A percentile compares a stretch with the other conserved stretches of the same genome.
Evolutionary conservation across 2,329 filamentous ascomycete species (phyloP).

Genomic region (Penicillium sp.): DNA sequence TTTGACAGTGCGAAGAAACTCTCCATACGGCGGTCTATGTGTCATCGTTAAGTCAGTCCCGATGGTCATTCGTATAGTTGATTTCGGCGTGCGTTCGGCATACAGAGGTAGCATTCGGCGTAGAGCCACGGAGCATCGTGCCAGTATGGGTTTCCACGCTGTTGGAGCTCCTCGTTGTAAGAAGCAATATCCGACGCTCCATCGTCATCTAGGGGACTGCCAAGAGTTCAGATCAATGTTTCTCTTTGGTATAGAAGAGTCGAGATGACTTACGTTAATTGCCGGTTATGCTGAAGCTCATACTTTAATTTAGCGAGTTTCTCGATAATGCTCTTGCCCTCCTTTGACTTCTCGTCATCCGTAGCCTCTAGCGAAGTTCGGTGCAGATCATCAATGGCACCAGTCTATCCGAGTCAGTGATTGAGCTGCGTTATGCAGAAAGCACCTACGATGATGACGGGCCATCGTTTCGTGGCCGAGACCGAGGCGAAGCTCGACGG

Average conservation of each 20-base stretch:
- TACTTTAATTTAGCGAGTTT: conserved; percentile 82
- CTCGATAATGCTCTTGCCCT: conserved; percentile 82
- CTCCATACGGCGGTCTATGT: conserved; percentile 63
- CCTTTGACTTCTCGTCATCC: conserved; percentile 57
- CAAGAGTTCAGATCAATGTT: not conserved
- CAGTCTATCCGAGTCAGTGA: conserved; percentile 56
- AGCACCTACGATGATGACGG: conserved; percentile 74
- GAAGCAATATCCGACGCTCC: conserved; percentile 67
- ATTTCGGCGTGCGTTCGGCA: conserved; percentile 7
- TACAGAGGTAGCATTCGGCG: conserved; percentile 84
- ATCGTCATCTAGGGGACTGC: conserved; percentile 70
- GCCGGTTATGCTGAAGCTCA: conserved; percentile 84
- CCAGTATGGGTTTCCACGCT: conserved; percentile 72
- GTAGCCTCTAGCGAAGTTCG: conserved; percentile 52
- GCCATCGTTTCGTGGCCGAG: conserved; percentile 85
- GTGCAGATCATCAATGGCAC: conserved; percentile 92
- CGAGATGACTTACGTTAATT: conserved; percentile 58
- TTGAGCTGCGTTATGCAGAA: not conserved
- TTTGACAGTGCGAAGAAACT: conserved; percentile 70
- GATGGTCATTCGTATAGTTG: not conserved
- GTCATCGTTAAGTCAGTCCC: conserved; percentile 19
- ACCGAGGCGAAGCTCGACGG: conserved; percentile 79
- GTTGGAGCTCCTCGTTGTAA: conserved; percentile 82
- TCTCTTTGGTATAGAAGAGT: not conserved
- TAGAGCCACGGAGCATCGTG: conserved; percentile 83